Base-by-base conservation (phyloP, 192 early-diverging fungal genomes). In the Umbelopsis isabellina region DNA sequence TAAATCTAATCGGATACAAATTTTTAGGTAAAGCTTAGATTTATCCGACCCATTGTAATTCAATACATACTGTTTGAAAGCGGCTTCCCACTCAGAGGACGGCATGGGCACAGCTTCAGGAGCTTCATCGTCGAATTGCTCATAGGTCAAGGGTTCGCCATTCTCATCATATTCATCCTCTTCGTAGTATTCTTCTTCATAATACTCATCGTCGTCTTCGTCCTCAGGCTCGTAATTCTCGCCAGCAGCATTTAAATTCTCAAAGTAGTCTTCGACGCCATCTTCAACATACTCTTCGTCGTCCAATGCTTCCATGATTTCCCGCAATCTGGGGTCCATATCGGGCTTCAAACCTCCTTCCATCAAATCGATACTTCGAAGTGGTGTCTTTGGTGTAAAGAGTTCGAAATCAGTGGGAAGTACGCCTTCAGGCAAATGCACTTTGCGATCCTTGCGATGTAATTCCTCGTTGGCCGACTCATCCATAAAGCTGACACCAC, bases 291-390 rank as follows among this genome's bases (percentile, higher is more conserved):
- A 95, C 11, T 88, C 94, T 11, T 94, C 94, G 71, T 97, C 93
- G n/a, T 97, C 93, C 68, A 99, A 83, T 4, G 96, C 96, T 72
- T 97, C 93, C 58, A 99, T 74, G 0, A 89, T 90, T 83, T 97
- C 93, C 70, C 97, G 90, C 68, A 98, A 78, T 47, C 87, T 83
- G 37, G 86, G 87, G 70, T 93, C 92, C 83, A 96, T 89, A 53
- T 91, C 90, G 12, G 94, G 89, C 69, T 91, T 87, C 25, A 89
- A 74, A 6, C 76, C 76, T 15, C 88, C 87, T 9, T 82, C 66
- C 7, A 79, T 16, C 55, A 61, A 61, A 3, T 68, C 50, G 49
- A 52, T 68, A 27, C 49, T 35, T 48, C 30, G 47, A 22, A 7
- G 47, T 12, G 46, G n/a, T n/a, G 47, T 49, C 30, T 64, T 64